These are phyloP conservation scores for Phytopythium chamaehyphon DNA, from an alignment of 352 stramenopile genomes.

Conservation along the genomic window DNA sequence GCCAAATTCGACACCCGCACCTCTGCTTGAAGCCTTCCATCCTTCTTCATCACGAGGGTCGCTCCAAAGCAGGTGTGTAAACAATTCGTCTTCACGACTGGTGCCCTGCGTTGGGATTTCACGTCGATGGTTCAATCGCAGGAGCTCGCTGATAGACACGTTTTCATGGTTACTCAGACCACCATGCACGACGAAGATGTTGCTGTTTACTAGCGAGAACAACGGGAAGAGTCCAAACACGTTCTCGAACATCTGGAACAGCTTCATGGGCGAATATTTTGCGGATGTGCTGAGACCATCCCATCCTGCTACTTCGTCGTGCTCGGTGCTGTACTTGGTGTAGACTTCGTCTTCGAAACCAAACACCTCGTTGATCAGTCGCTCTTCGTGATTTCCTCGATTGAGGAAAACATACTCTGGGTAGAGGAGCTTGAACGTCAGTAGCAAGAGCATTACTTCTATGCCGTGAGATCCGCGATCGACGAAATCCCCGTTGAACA, in stretches of 20 bases:
- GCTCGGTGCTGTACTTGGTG: conserved; percentile 72
- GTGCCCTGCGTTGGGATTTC: conserved; percentile 85
- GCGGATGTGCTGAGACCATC: conserved; percentile 52
- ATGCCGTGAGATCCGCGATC: conserved; percentile 90
- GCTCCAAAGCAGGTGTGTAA: conserved; percentile 91
- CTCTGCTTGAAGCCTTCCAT: conserved; percentile 63
- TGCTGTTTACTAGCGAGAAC: conserved; percentile 86
- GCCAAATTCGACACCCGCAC: conserved; percentile 92
- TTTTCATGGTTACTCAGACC: conserved; percentile 85
- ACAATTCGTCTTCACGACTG: conserved; percentile 82
- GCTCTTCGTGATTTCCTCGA: conserved; percentile 94
- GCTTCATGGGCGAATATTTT: conserved; percentile 68
- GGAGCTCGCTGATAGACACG: conserved; percentile 86
- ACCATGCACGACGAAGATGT: conserved; percentile 93
- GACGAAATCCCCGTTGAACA: conserved; percentile 97
- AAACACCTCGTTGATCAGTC: conserved; percentile 91
- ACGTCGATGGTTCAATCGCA: conserved; percentile 77
- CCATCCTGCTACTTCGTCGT: conserved; percentile 65
- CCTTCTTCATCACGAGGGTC: conserved; percentile 76
- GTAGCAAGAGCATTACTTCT: conserved; percentile 89
- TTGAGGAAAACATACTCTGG: conserved; percentile 91
- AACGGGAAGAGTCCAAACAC: conserved; percentile 89
- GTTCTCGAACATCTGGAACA: conserved; percentile 84
- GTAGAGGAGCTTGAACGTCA: conserved; percentile 89
- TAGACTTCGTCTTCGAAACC: conserved; percentile 86